Evolutionary conservation across 352 stramenopile species (phyloP).

Genomic region (Globisporangium perplexum): DNA sequence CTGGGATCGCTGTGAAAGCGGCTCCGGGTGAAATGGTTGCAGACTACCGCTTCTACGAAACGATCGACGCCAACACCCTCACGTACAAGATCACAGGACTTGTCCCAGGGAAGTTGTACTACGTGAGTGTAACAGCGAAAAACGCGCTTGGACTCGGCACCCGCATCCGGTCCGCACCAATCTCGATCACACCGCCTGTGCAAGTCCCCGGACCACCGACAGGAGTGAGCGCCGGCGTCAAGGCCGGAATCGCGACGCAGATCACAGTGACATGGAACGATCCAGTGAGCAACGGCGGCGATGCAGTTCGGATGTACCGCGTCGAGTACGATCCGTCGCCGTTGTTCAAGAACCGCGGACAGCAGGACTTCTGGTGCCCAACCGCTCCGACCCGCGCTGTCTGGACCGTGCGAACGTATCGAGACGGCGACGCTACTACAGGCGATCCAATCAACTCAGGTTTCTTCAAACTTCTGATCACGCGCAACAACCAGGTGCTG

Average conservation of each 20-base stretch:
- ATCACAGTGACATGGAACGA: slow-evolving; percentile 45
- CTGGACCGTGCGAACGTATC: slow-evolving; percentile 43
- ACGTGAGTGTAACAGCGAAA: slow-evolving; percentile 82
- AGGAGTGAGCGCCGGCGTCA: slow-evolving; percentile 65
- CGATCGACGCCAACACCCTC: slow-evolving; percentile 39
- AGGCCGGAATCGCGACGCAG: slow-evolving; percentile 70
- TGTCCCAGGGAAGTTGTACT: slow-evolving; percentile 72
- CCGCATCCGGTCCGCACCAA: slow-evolving; percentile 31
- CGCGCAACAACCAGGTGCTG: slow-evolving; percentile 30
- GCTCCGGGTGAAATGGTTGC: slow-evolving; percentile 45
- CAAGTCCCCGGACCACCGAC: slow-evolving; percentile 73
- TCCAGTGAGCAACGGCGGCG: slow-evolving; percentile 51
- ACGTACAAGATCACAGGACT: slow-evolving; percentile 72
- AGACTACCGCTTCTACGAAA: slow-evolving; percentile 71
- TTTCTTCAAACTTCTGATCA: slow-evolving; percentile 56
- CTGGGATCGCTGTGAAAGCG: slow-evolving; percentile 27
- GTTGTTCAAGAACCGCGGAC: slow-evolving; percentile 53
- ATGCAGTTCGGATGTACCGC: slow-evolving; percentile 61
- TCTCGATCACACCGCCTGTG: slow-evolving; percentile 49
- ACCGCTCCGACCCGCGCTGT: slow-evolving; percentile 42
- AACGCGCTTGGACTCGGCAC: slow-evolving; percentile 71
- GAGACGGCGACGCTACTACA: slow-evolving; percentile 11
- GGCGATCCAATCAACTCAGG: slow-evolving; percentile 37
- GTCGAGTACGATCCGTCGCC: slow-evolving; percentile 72
- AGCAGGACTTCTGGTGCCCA: slow-evolving; percentile 67